These are phyloP conservation scores for Phoma sp. DNA, from an alignment of 2,329 filamentous ascomycete genomes.

Conservation along the genomic window DNA sequence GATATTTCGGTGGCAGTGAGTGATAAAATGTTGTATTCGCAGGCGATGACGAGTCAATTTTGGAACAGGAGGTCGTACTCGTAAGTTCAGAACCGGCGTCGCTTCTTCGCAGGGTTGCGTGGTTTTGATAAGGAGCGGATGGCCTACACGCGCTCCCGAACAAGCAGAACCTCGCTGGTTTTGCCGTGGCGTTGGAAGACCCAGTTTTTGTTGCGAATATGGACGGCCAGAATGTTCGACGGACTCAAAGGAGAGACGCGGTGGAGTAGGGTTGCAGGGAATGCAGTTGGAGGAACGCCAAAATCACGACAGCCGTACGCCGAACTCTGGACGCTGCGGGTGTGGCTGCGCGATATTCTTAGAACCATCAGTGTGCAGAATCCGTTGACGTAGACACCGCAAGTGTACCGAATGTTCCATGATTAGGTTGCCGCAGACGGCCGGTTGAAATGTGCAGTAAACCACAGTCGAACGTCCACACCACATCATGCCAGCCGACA, in stretches of 20 bases:
- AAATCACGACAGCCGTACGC: constrained; percentile 22
- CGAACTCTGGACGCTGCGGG: constrained; percentile 30
- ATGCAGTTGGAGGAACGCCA: constrained; percentile 28
- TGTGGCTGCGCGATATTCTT: constrained; percentile 36
- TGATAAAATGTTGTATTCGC: background rate
- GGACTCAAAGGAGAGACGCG: constrained; percentile 30
- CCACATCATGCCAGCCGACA: constrained; percentile 4
- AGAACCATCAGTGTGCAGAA: constrained; percentile 16
- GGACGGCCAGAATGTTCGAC: constrained; percentile 44
- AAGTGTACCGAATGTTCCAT: constrained; percentile 18
- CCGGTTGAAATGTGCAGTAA: constrained; percentile 9
- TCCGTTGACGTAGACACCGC: constrained; percentile 12
- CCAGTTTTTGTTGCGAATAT: constrained; percentile 32
- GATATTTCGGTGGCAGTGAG: background rate
- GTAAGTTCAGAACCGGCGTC: background rate
- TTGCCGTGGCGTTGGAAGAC: constrained; percentile 24
- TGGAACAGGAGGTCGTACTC: constrained; percentile 12
- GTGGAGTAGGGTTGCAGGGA: constrained; percentile 34
- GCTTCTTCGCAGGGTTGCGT: constrained; percentile 20
- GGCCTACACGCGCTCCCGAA: constrained; percentile 20
- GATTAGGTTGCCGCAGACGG: constrained; percentile 20
- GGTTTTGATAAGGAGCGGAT: constrained; percentile 28
- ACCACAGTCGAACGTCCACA: background rate
- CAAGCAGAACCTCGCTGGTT: constrained; percentile 20
- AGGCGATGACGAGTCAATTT: constrained; percentile 9